Evolutionary conservation across 805 yeast genomes (phyloP).

Genomic region (Myxozyma mucilagina): DNA sequence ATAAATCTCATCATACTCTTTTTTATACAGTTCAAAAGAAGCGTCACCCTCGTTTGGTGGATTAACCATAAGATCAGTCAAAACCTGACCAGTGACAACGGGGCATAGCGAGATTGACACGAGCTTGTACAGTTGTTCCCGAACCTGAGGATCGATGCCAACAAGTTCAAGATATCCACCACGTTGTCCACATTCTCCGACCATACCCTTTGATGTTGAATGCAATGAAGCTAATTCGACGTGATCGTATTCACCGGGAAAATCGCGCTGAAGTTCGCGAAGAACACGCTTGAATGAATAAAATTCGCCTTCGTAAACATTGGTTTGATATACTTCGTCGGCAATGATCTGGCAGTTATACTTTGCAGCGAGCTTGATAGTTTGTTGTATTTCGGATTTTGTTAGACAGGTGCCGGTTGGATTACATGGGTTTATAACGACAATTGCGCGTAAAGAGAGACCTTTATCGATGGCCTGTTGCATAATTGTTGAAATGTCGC

Average conservation of each 20-base stretch:
- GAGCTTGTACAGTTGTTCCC: slow-evolving; percentile 72
- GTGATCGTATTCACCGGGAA: slow-evolving; percentile 57
- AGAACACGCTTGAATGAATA: slow-evolving; percentile 80
- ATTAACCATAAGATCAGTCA: slow-evolving; percentile 88
- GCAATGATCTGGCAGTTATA: slow-evolving; percentile 85
- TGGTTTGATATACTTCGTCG: slow-evolving; percentile 97
- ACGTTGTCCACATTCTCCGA: slow-evolving; percentile 99
- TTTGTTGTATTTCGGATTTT: slow-evolving; percentile 63
- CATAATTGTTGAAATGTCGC: slow-evolving; percentile 58
- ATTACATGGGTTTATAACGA: slow-evolving; percentile 96
- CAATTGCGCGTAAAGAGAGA: slow-evolving; percentile 71
- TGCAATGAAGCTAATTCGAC: slow-evolving; percentile 92
- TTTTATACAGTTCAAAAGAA: slow-evolving; percentile 64
- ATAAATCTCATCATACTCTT: slow-evolving; percentile 65
- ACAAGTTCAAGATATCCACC: slow-evolving; percentile 97
- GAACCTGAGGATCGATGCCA: slow-evolving; percentile 74
- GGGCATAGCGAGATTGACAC: slow-evolving; percentile 92
- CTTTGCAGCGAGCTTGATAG: slow-evolving; percentile 78
- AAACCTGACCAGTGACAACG: slow-evolving; percentile 91
- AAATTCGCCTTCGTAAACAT: slow-evolving; percentile 68
- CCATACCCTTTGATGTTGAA: slow-evolving; percentile 94
- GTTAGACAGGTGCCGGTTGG: slow-evolving; percentile 90
- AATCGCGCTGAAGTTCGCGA: slow-evolving; percentile 56
- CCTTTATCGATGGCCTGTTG: slow-evolving; percentile 52
- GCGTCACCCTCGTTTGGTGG: slow-evolving; percentile 82